Evolutionary conservation across 805 yeast genomes (phyloP), one percentile per base, ranked within the genome.

Genomic region (Saturnispora diversa): DNA sequence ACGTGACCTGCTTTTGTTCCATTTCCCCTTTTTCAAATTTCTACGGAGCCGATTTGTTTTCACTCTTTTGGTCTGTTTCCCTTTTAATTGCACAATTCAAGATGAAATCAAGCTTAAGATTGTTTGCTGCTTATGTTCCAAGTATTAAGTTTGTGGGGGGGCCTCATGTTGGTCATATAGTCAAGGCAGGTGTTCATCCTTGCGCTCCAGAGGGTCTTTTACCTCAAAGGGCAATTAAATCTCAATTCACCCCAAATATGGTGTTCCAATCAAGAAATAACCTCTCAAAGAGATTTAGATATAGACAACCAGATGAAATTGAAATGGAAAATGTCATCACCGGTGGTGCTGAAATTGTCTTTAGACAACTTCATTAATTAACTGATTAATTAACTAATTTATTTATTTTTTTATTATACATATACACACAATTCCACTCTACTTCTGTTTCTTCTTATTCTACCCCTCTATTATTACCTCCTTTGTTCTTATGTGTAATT

Each of bases 81-180:
- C 29, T 7, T 7, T 15, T n/a, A 26, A n/a, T 26, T 26, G 15
- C n/a, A 12, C 9, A 25, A 13, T 22, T 9, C 10, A 38, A 17
- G 37, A 64, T 65, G 70, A 64, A 58, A 55, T 46, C 53, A 3
- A 41, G 60, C 2, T 12, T 53, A 22, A 44, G 42, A 35, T 11
- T 35, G n/a, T 47, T 63, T 17, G 66, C 57, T 17, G 65, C 57
- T 49, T 71, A 74, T 55, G 67, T 70, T 19, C 96, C 94, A 12
- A 67, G 78, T 59, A 90, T 90, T 64, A 82, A 80, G 55, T 90
- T 90, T 57, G 74, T 86, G 35, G 96, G 97, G 31, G 87, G 87
- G 35, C 80, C 86, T 37, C 85, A 80, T 58, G 55, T 66, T 11
- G 32, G n/a, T 17, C 32, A 25, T 17, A 22, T 16, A 13, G 42